phyloP scores from a whole-genome alignment of 75 land plant genomes.

The Ceratopteris richardii region DNA sequence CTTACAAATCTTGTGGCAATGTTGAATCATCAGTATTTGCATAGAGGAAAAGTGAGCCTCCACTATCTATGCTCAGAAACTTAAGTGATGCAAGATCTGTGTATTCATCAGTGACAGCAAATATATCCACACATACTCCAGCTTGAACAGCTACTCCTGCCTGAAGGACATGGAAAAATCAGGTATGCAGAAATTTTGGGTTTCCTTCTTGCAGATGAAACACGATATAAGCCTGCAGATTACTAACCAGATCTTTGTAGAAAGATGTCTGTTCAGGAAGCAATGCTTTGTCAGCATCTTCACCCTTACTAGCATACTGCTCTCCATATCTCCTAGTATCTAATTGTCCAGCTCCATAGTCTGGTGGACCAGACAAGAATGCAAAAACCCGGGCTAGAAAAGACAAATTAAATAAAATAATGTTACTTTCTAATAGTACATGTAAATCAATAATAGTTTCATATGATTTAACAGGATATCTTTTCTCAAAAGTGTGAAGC shows the following conservation, averaged over 20 bases:
- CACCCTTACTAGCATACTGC: constrained; percentile 98
- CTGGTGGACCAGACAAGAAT: constrained; percentile 98
- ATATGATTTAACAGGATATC: not conserved
- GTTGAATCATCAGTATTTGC: constrained; percentile 95
- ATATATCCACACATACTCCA: constrained; percentile 97
- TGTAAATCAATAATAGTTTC: not conserved
- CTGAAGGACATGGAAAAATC: constrained; percentile 17
- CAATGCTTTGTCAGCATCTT: constrained; percentile 94
- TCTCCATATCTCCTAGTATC: constrained; percentile 97
- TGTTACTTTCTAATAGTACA: not conserved
- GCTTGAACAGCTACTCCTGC: constrained; percentile 95
- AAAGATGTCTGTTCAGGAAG: constrained; percentile 98
- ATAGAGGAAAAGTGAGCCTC: constrained; percentile 84
- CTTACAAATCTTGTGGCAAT: constrained; percentile 98
- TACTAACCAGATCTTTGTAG: constrained; percentile 81
- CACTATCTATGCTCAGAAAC: constrained; percentile 97
- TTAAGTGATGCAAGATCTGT: constrained; percentile 96
- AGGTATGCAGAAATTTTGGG: not conserved
- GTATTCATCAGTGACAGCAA: constrained; percentile 97
- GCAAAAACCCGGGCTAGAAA: constrained; percentile 91
- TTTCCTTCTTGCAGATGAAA: not conserved
- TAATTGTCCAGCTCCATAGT: constrained; percentile 96
- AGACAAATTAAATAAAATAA: not conserved
- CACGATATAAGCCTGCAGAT: too few species aligned
- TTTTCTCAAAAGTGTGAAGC: too few species aligned